Base-by-base conservation (phyloP, 2,329 filamentous ascomycete species). In the Microdochium trichocladiopsis region DNA sequence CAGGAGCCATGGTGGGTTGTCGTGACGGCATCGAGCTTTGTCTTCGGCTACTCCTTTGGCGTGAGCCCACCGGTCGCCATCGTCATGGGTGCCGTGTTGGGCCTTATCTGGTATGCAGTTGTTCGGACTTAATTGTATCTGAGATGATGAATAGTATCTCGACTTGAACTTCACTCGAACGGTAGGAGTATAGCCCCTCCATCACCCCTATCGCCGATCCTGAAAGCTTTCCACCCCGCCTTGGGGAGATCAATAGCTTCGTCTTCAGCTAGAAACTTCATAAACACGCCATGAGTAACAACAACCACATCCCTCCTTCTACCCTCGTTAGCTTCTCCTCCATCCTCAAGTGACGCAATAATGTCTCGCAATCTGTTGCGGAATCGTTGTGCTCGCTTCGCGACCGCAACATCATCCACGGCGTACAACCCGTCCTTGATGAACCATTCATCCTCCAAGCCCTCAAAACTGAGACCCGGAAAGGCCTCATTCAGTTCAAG, bases 1-100 rank as follows among this genome's bases (percentile, higher is more conserved):
- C 69, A 73, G 31, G 82, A 85, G 54, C 80, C 82, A 1, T 85
- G 81, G 79, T 85, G 82, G 79, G 74, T 85, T 18, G 79, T 83
- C 2, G 73, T 84, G 1, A 75, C 81, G 2, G 77, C 78, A 4
- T 65, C 65, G 2, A 60, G 57, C 9, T 69, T 63, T 51, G 61
- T 70, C 2, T 66, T 67, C 1, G 62, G 68, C 1, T 57, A 59
- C 22, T 68, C 63, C 55, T 67, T 69, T 51, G 55, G 61, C 1
- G 49, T 70, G 5, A 61, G 57, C 12, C 61, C 68, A 3, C 66
- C 68, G 1, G 52, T 65, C 12, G 62, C 64, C 1, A 70, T 72
- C 33, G 8, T 67, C 6, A 24, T 67, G 2, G 69, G 69, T 1
- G 67, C 63, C 0, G 59, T 63, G 1, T 58, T 72, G 59, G 69